Conservation (phyloP, 176 grass and related monocot species). For the Musa itinerans region DNA sequence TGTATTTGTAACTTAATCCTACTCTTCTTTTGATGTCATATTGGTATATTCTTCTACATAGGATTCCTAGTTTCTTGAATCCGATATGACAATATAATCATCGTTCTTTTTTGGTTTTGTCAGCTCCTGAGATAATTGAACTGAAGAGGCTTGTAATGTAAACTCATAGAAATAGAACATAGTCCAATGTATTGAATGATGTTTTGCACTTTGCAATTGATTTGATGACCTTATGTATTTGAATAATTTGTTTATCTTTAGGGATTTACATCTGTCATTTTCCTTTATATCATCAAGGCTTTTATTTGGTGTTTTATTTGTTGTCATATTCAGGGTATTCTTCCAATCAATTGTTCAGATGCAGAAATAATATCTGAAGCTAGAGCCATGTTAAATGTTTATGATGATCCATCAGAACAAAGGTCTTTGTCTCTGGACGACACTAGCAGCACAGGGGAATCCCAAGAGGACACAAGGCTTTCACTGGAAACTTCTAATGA, state of each 20-base stretch:
- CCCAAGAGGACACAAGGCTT: constrained; percentile 22
- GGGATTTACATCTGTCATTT: not conserved
- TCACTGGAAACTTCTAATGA: constrained; percentile 30
- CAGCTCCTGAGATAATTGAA: not conserved
- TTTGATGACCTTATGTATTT: not conserved
- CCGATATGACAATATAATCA: not conserved
- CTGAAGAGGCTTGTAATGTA: not conserved
- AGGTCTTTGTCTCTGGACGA: constrained; percentile 33
- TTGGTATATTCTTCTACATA: not conserved
- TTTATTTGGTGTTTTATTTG: not conserved
- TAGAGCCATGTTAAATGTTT: constrained; percentile 31
- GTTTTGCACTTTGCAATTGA: not conserved
- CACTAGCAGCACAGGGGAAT: constrained; percentile 25
- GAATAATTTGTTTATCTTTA: not conserved
- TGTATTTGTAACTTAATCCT: not conserved
- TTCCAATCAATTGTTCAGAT: constrained; percentile 2
- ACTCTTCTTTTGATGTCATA: not conserved
- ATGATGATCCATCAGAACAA: constrained; percentile 37
- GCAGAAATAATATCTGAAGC: constrained; percentile 28
- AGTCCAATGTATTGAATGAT: not conserved
- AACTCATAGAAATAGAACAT: not conserved
- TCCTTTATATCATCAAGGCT: not conserved
- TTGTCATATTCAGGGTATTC: constrained; percentile 11
- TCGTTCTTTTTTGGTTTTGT: not conserved
- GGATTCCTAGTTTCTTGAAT: too few species aligned